phyloP scores from a whole-genome alignment of 2,329 filamentous ascomycete genomes.

The Sporothrix pallida region DNA sequence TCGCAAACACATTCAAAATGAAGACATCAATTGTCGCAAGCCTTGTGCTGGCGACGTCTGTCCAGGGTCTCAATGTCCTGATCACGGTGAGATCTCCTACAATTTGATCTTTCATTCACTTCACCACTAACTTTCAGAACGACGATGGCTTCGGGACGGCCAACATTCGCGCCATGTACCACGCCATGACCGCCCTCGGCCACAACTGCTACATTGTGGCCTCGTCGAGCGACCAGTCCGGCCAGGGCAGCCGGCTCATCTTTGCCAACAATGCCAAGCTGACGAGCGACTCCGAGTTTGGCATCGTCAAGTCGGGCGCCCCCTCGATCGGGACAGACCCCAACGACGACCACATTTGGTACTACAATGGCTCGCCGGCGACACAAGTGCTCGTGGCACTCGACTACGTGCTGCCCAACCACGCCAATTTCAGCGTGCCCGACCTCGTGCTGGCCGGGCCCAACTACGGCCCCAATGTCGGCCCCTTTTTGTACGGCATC shows the following conservation, averaged over 20 bases:
- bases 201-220: constrained; percentile 60
- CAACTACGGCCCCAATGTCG: constrained; percentile 61
- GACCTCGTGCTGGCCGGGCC: constrained; percentile 62
- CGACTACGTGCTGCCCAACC: constrained; percentile 60
- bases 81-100: constrained; percentile 27
- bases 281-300: constrained; percentile 51
- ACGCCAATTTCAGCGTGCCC: constrained; percentile 54
- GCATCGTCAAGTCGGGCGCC: constrained; percentile 53
- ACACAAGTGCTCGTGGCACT: constrained; percentile 62
- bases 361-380: constrained; percentile 65
- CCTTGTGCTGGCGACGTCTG: constrained; percentile 10
- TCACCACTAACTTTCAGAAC: constrained; percentile 36
- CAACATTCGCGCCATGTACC: constrained; percentile 51
- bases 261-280: constrained; percentile 53
- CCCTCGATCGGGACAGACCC: constrained; percentile 59
- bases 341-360: constrained; percentile 60
- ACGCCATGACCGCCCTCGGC: constrained; percentile 58
- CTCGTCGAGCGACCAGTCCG: constrained; percentile 52
- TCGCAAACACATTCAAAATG: constrained; percentile 12
- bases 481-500: constrained; percentile 59
- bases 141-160: constrained; percentile 52
- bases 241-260: constrained; percentile 51
- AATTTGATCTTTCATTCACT: background rate
- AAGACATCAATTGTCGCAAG: constrained; percentile 20
- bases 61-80: constrained; percentile 33